Evolutionary conservation across 306 rosid genomes (phyloP).

Genomic region (Lupinus albus): DNA sequence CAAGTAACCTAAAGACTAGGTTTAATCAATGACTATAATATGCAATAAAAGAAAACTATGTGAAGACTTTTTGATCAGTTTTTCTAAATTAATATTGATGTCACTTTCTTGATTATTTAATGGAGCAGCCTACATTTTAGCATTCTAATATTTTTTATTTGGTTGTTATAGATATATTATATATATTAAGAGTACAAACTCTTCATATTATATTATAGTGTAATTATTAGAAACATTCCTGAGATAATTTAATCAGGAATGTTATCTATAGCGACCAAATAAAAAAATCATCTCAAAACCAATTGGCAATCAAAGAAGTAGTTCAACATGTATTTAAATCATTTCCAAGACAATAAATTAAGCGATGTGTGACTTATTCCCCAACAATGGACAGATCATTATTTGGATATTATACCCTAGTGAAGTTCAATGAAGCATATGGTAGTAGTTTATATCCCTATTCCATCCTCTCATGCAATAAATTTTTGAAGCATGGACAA

Average conservation of each 20-base stretch:
- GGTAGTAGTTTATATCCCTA: background rate
- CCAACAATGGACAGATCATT: no score
- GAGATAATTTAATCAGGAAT: no score
- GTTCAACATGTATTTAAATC: no score
- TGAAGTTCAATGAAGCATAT: background rate
- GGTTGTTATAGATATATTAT: background rate
- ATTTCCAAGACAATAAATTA: no score
- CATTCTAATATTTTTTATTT: no score
- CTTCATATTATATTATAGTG: background rate
- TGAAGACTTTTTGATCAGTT: background rate
- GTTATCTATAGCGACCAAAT: no score
- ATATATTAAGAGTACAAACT: conserved; percentile 2
- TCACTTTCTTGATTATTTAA: conserved; percentile 27
- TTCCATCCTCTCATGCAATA: background rate
- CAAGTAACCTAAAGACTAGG: background rate
- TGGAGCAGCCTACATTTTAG: conserved; percentile 37
- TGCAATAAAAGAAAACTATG: background rate
- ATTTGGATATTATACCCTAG: background rate
- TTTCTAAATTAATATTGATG: conserved; percentile 4
- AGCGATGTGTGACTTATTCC: no score
- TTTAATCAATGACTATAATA: conserved; percentile 16
- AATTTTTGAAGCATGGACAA: background rate
- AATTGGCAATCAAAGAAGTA: no score
- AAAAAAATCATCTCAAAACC: no score
- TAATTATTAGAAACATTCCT: conserved; percentile 33